A percentile compares a stretch with the other conserved stretches of the same genome.
These are phyloP conservation scores for Sporothrix globosa DNA, from an alignment of 2,329 filamentous ascomycete genomes.

Conservation along the genomic window DNA sequence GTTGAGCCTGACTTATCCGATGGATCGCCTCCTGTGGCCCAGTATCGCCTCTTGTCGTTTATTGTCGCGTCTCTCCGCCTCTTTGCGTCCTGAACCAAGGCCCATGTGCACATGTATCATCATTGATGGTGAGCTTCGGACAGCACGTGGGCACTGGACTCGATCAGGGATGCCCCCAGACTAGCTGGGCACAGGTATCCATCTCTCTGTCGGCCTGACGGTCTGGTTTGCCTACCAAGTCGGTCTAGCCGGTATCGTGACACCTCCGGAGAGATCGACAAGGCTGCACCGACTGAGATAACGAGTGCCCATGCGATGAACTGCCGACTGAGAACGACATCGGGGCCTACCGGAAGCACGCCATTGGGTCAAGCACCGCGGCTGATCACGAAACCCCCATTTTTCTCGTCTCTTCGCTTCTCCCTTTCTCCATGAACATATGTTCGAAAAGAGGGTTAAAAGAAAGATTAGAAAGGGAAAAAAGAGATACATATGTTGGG, in stretches of 20 bases:
- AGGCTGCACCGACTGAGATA: background rate
- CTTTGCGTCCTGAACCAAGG: constrained; percentile 5
- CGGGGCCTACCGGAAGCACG: background rate
- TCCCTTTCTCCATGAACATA: background rate
- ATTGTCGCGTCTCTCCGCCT: background rate
- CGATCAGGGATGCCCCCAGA: background rate
- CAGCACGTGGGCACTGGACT: constrained; percentile 5
- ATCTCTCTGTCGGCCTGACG: background rate
- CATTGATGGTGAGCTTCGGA: background rate
- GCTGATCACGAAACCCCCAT: background rate
- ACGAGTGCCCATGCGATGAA: background rate
- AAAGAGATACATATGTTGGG: background rate
- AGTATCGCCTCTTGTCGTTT: background rate
- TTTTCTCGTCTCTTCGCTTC: background rate
- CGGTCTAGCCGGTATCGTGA: background rate
- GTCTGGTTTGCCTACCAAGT: background rate
- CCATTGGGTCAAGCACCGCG: background rate
- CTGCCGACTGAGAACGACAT: too few relatives aligned
- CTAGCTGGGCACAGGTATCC: background rate
- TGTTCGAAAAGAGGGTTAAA: constrained; percentile 7
- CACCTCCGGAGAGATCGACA: constrained; percentile 8
- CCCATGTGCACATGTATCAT: background rate
- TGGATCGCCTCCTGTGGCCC: background rate
- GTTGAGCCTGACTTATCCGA: background rate
- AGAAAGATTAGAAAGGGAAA: background rate